Evolutionary conservation across 2,329 filamentous ascomycete species (phyloP), one percentile per base, ranked within the genome.

Genomic region (Diaporthe ilicicola): DNA sequence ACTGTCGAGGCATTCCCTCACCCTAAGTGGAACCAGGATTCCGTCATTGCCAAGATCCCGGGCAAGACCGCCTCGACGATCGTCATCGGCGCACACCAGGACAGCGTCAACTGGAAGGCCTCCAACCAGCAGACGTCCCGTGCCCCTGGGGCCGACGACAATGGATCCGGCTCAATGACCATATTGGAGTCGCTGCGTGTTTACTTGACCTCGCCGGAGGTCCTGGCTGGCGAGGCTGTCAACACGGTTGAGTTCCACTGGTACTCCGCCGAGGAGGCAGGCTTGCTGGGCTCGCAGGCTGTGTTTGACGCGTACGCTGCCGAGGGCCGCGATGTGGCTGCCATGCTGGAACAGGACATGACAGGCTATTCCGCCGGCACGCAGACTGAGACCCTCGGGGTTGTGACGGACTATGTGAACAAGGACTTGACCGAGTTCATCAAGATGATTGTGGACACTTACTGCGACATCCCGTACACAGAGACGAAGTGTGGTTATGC

Each of bases 401-500:
- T 85, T 3, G 79, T 84, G 46, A 82, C 78, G 3, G 83, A 84
- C 73, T 81, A 79, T 56, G 80, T 83, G 5, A 79, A 83, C 72
- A 64, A 73, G 5, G 74, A 71, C 0, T 76, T 84, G 48, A 82
- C 77, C 13, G 74, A 74, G 0, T 85, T 82, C 70, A 77, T 84
- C 67, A 72, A 72, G 65, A 79, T 79, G 70, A 77, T 80, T 32
- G 77, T 84, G 59, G 79, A 82, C 22, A 74, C 75, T 37, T 73
- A 73, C 37, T 73, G 72, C 42, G 44, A 64, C 6, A 73, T 73
- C 73, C 93, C 93, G 9, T 97, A 91, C 81, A 88, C 95, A 61
- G 89, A 95, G 82, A 97, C 94, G 24, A 93, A 95, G 84, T 97
- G 94, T 77, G 94, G 94, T 48, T 97, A 97, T 78, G 94, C 94